Percentiles rank a stretch among this genome's conserved stretches.
Evolutionary conservation across 768 basidiomycete species (phyloP).

Genomic region (Mycena metata): DNA sequence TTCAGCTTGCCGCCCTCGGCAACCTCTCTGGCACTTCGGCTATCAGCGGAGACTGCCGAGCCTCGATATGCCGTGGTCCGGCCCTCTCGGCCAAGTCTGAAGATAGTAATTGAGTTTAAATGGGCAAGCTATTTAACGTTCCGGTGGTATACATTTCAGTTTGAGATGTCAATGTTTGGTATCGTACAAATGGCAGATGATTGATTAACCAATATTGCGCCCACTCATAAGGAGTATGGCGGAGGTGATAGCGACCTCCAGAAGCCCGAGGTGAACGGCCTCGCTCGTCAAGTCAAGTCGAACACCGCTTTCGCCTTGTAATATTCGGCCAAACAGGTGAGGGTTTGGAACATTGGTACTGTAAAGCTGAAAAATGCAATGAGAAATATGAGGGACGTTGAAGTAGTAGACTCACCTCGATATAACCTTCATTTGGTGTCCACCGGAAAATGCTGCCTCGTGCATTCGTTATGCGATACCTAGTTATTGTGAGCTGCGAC

Average conservation of each 20-base stretch:
- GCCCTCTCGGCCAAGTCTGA: no score
- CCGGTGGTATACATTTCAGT: no score
- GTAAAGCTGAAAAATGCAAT: conserved; percentile 12
- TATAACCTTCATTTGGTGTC: conserved; percentile 20
- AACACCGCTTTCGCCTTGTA: conserved; percentile 7
- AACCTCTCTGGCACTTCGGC: no score
- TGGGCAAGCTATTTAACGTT: no score
- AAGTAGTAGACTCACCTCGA: conserved; percentile 15
- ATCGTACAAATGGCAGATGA: no score
- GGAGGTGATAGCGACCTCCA: conserved; percentile 28
- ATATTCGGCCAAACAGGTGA: conserved; percentile 24
- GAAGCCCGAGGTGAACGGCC: conserved; percentile 22
- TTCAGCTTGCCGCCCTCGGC: no score
- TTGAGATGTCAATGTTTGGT: no score
- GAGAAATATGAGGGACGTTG: not conserved
- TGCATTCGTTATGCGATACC: conserved; percentile 24
- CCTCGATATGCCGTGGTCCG: no score
- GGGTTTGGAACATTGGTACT: conserved; percentile 23
- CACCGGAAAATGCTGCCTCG: conserved; percentile 25
- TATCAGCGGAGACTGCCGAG: no score
- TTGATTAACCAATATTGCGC: conserved; percentile 23
- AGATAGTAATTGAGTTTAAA: no score
- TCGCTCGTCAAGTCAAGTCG: conserved; percentile 26
- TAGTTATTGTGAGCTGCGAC: conserved; percentile 53
- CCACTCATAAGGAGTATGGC: conserved; percentile 27